Evolutionary conservation across 495 filamentous ascomycete species (phyloP).

Genomic region (Xylaria longipes): DNA sequence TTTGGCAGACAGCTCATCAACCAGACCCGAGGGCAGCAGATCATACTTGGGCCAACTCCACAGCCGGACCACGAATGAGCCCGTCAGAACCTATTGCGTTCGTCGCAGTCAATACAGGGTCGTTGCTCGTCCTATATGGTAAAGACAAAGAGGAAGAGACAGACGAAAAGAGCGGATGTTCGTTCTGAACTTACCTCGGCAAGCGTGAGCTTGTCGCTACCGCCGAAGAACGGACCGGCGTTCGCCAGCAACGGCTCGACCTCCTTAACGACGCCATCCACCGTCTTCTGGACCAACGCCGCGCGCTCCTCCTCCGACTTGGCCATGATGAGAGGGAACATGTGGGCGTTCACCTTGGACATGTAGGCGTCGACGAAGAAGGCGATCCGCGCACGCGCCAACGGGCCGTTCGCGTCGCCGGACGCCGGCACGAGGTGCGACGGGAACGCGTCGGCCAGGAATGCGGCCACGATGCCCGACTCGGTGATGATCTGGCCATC

Average conservation of each 20-base stretch:
- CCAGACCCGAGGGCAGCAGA: slow-evolving; percentile 58
- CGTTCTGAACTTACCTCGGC: slow-evolving; percentile 68
- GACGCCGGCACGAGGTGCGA: slow-evolving; percentile 58
- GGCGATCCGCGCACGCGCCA: slow-evolving; percentile 68
- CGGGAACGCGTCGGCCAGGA: slow-evolving; percentile 65
- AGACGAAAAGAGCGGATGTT: not conserved
- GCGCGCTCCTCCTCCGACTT: slow-evolving; percentile 49
- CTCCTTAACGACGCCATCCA: slow-evolving; percentile 69
- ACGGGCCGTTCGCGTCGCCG: slow-evolving; percentile 47
- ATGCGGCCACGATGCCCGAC: slow-evolving; percentile 73
- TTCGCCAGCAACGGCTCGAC: slow-evolving; percentile 73
- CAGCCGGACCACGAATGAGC: slow-evolving; percentile 70
- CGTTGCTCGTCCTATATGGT: not conserved
- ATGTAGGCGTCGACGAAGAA: slow-evolving; percentile 82
- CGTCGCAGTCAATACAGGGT: not conserved
- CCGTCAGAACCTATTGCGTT: slow-evolving; percentile 61
- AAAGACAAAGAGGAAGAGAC: not conserved
- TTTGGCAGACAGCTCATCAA: slow-evolving; percentile 53
- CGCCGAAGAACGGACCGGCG: slow-evolving; percentile 81
- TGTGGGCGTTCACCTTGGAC: slow-evolving; percentile 61
- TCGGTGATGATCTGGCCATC: slow-evolving; percentile 77
- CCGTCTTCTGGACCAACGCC: slow-evolving; percentile 46
- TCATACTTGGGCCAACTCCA: slow-evolving; percentile 57
- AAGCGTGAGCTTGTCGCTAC: slow-evolving; percentile 72
- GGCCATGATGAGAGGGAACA: slow-evolving; percentile 51